Conservation (phyloP, 148 eudicot species). For the Rhododendron ferrugineum region DNA sequence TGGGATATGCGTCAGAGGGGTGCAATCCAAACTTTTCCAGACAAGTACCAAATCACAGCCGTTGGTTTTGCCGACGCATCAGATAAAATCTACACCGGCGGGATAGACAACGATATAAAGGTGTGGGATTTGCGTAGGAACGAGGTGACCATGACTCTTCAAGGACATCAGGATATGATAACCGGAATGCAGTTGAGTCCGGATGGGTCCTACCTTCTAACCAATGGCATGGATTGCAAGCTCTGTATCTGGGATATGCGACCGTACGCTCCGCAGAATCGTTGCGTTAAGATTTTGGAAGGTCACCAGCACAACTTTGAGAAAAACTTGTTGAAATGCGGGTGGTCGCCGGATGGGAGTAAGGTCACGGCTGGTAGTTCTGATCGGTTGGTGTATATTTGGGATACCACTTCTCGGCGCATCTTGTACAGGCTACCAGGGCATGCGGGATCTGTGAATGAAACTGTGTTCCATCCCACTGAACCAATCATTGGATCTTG, state of each 20-base stretch:
- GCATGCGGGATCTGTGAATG: constrained; percentile 89
- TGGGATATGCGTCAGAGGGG: constrained; percentile 99
- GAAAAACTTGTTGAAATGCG: constrained; percentile 84
- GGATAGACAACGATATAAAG: constrained; percentile 82
- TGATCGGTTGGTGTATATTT: constrained; percentile 92
- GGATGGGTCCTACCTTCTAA: constrained; percentile 89
- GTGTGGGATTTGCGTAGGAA: constrained; percentile 93
- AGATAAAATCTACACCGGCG: constrained; percentile 85
- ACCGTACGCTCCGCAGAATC: constrained; percentile 94
- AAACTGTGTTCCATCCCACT: constrained; percentile 80
- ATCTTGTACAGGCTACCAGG: constrained; percentile 93
- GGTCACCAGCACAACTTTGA: constrained; percentile 97
- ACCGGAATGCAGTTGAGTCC: constrained; percentile 94
- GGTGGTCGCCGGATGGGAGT: constrained; percentile 96
- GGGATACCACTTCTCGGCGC: constrained; percentile 93
- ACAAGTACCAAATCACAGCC: constrained; percentile 89
- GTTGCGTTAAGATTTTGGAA: constrained; percentile 86
- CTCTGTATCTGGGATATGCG: constrained; percentile 98
- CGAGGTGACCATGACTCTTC: constrained; percentile 86
- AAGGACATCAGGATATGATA: constrained; percentile 90
- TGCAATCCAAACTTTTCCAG: constrained; percentile 92
- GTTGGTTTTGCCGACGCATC: constrained; percentile 95
- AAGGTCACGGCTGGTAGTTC: constrained; percentile 93
- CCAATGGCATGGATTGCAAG: constrained; percentile 86
- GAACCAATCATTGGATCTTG: constrained; percentile 91